Base-by-base conservation (phyloP, 192 early-diverging fungal species). In the Linnemannia zychae region DNA sequence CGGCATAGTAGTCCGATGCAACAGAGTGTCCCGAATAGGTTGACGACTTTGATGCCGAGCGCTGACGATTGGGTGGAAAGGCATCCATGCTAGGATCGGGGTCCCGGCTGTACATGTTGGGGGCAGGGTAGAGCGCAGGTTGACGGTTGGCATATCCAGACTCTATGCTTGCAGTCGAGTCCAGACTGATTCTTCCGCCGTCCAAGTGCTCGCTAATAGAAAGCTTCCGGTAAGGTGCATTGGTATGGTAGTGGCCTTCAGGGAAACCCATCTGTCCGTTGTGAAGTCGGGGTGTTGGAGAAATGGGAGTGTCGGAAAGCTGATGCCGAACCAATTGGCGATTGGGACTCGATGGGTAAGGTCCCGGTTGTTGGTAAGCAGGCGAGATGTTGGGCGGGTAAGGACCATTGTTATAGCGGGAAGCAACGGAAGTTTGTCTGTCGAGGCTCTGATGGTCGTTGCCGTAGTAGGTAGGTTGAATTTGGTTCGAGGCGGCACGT, bases 21-120 rank as follows among this genome's bases (percentile, higher is more conserved):
- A 79, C 60, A 71, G 82, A 84, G 48, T 84, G 82, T 22, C 67
- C 60, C 15, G 82, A 84, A 69, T 84, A 84, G 2, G 82, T 84
- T 31, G 82, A 84, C 15, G 82, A 84, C 37, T 84, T 84, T 11
- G 82, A 84, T 6, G 82, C 72, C 22, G 82, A 84, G 4, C 82
- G 71, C 60, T 84, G 82, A 28, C 82, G 82, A 67, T 84, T 78
- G 22, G 77, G 67, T 24, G 73, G 72, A 46, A 79, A 84, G 4
- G n/a, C 33, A 47, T 84, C 82, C 76, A 84, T 71, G 52, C 53
- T 34, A 20, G 71, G 20, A 24, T 84, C 82, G 17, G 69, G 33
- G 6, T 79, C 82, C 12, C 77, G 77, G 18, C 44, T 36, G 28
- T 84, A 84, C 82, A 84, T 75, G 67, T 71, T 84, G 65, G 82